Conservation (phyloP, 371 early-diverging fungal species). For the Basidiobolus meristosporus region DNA sequence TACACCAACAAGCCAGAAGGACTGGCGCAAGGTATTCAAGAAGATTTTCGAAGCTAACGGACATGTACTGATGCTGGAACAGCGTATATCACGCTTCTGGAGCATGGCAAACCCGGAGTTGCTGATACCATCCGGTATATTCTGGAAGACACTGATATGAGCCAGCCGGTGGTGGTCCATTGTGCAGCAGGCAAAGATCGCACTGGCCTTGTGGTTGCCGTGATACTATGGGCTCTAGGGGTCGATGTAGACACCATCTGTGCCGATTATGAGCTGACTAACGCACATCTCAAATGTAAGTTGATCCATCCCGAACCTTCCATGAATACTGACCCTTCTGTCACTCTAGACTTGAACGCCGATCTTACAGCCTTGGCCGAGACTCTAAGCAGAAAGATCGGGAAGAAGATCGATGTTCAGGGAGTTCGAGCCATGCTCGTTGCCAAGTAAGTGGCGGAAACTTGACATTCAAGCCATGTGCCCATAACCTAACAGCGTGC, state of each 20-base stretch:
- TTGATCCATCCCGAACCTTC: too few relatives aligned
- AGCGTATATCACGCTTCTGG: constrained; percentile 28
- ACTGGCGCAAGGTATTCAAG: constrained; percentile 20
- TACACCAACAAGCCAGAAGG: constrained; percentile 32
- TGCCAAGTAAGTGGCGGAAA: too few relatives aligned
- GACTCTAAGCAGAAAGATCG: too few relatives aligned
- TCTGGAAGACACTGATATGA: constrained; percentile 20
- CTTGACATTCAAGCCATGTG: too few relatives aligned
- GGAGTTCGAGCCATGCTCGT: too few relatives aligned
- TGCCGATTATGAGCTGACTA: constrained; percentile 47
- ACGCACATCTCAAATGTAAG: too few relatives aligned
- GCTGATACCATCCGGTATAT: constrained; percentile 26
- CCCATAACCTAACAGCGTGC: too few relatives aligned
- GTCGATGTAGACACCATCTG: constrained; percentile 57
- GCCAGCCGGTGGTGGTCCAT: constrained; percentile 51
- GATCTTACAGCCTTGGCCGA: too few relatives aligned
- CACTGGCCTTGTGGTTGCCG: constrained; percentile 58
- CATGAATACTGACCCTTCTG: too few relatives aligned
- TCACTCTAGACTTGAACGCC: too few relatives aligned
- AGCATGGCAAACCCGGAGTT: constrained; percentile 22
- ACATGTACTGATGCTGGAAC: not conserved
- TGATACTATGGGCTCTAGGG: constrained; percentile 46
- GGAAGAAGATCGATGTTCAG: too few relatives aligned
- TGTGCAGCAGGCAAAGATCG: constrained; percentile 83
- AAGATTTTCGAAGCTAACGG: not conserved